Evolutionary conservation across 768 basidiomycete genomes (phyloP), one percentile per base, ranked within the genome.

Genomic region (Trametopsis cervina): DNA sequence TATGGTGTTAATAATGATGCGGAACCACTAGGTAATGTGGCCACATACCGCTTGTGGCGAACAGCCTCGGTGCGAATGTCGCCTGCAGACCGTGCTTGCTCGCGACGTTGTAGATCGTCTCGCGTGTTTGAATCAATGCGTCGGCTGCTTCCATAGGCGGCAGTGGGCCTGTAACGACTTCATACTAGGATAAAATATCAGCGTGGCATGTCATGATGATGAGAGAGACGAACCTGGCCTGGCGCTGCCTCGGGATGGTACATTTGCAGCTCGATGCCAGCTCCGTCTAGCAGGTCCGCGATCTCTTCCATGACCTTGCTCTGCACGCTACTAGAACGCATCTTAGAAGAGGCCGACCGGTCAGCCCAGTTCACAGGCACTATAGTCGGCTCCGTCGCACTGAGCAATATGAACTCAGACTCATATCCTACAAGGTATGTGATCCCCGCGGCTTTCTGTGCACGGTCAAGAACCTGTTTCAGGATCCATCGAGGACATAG

Each of bases 191-290:
- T 78, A 5, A 4, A 27, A n/a, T 20, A 17, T 45, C 33, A 22
- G 6, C 44, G 9, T 42, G 12, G 24, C 9, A 26, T 13, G 17
- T 18, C 25, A 42, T 21, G 10, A 4, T 18, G 5, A 7, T 5
- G 6, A 4, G 10, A 29, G 12, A 13, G 3, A 5, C 12, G 24
- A 22, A 50, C 48, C 42, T 84, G 83, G 17, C 85, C 83, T 2
- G 82, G 81, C 1, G 81, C 85, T 9, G 72, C 78, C 62, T 88
- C 85, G 1, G 77, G 60, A 50, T 85, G 86, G 52, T 79, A 80
- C 76, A 83, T 77, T 58, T 82, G 72, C 4, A 88, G 62, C 57
- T 80, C 79, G 4, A 88, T 73, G 0, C 74, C 77, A 3, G 75
- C 71, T 0, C 38, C 54, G 40, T 66, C 57, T 2, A 89, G 62